Evolutionary conservation across 2,329 filamentous ascomycete species (phyloP).

Genomic region (Monilinia aucupariae): DNA sequence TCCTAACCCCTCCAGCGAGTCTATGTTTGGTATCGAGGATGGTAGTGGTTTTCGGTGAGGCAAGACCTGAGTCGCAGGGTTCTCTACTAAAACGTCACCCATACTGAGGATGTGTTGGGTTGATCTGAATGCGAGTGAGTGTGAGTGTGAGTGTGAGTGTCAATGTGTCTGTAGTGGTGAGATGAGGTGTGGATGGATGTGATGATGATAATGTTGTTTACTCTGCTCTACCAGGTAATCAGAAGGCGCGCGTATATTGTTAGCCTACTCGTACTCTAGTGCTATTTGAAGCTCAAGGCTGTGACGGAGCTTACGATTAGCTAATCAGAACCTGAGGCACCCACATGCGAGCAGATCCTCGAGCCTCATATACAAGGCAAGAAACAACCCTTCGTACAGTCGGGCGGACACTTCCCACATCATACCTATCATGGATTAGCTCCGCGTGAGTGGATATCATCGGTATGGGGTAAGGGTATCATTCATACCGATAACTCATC

Average conservation of each 20-base stretch:
- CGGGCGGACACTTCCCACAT: rapidly evolving
- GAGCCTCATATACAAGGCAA: neutral
- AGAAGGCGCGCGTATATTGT: conserved; percentile 18
- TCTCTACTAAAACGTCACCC: conserved; percentile 85
- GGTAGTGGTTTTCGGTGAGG: conserved; percentile 77
- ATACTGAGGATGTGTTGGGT: conserved; percentile 44
- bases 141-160: too few relatives aligned
- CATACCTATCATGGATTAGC: neutral
- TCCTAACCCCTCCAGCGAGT: conserved; percentile 78
- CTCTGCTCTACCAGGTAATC: neutral
- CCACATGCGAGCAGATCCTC: too few relatives aligned
- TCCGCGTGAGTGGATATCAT: neutral
- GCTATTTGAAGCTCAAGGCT: neutral
- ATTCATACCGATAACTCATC: neutral
- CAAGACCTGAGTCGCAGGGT: conserved; percentile 64
- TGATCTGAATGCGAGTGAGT: conserved; percentile 5
- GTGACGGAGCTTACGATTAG: neutral
- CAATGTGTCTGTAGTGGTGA: too few relatives aligned
- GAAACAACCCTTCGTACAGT: neutral
- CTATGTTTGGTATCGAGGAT: conserved; percentile 81
- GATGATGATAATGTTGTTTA: conserved; percentile 5
- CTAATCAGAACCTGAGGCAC: neutral
- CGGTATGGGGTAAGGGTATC: neutral
- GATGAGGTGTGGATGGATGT: conserved; percentile 1
- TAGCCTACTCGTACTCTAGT: neutral